These are phyloP conservation scores for Boletus pseudo-olivaceus DNA, from an alignment of 768 basidiomycete genomes.

Conservation along the genomic window DNA sequence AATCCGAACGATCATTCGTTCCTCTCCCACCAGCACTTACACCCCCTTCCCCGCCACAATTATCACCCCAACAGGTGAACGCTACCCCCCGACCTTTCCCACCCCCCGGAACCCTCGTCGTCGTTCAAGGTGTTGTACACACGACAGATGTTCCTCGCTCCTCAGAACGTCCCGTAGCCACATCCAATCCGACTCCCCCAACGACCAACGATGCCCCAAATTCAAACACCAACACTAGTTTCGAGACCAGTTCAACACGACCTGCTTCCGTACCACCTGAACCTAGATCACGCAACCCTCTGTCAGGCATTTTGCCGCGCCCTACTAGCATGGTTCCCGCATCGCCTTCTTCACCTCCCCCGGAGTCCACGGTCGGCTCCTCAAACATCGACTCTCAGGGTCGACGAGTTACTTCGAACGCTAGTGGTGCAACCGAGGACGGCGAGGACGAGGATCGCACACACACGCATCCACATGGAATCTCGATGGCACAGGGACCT, in stretches of 20 bases:
- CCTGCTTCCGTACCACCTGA: constrained; percentile 27
- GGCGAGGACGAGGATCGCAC: constrained; percentile 16
- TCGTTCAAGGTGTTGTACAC: constrained; percentile 81
- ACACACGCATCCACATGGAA: constrained; percentile 17
- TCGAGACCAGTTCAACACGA: constrained; percentile 6
- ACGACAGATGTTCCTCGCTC: constrained; percentile 60
- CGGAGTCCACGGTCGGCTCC: constrained; percentile 5
- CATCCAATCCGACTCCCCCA: constrained; percentile 6
- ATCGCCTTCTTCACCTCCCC: constrained; percentile 8
- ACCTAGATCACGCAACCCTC: constrained; percentile 31
- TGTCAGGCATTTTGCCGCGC: constrained; percentile 40
- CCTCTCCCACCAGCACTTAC: constrained; percentile 13
- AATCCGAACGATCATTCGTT: constrained; percentile 11
- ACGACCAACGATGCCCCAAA: constrained; percentile 2
- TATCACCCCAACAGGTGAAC: constrained; percentile 21
- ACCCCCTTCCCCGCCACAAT: constrained; percentile 18
- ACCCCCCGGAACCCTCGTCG: constrained; percentile 73
- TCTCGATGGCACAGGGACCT: constrained; percentile 27
- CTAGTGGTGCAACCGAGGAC: constrained; percentile 5
- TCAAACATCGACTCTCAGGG: constrained; percentile 1
- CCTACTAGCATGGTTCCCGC: constrained; percentile 31
- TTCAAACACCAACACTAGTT: constrained; percentile 6
- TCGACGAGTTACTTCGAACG: background rate
- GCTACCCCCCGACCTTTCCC: constrained; percentile 49
- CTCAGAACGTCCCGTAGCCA: constrained; percentile 19